Evolutionary conservation across 306 rosid species (phyloP), one percentile per base, ranked within the genome.

Genomic region (Vachellia pachyceras): DNA sequence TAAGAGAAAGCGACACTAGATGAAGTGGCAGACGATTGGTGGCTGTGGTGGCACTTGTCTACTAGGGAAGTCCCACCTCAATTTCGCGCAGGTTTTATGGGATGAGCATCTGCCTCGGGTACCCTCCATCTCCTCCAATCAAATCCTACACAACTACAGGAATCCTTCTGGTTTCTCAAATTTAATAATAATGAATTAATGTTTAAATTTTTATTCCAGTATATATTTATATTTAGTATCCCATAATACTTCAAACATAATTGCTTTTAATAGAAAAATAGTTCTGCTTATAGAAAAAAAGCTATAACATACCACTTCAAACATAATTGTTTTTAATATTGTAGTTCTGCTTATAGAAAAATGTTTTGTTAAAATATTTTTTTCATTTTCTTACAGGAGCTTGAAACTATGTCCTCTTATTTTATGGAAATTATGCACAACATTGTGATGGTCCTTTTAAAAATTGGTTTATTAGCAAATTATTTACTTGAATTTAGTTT

Each of bases 21-120:
- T 37, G 45, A 79, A 25, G 70, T 79, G 75, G 78, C 74, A 75
- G 6, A 0, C 1, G 79, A 45, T 69, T 50, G 73, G 74, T 63
- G 77, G 69, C 70, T 68, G 81, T 76, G 35, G 79, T 71, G 82
- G 65, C 36, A 17, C 57, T 84, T 80, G 77, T 64, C 58, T 22
- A 1, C 0, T 9, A 71, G 10, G 63, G 79, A 41, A 49, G n/a
- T 52, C 50, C 75, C 39, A 41, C 57, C 42, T 17, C 58, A 20
- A n/a, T 0, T 20, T 3, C 64, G 4, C 50, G 33, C 6, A 3
- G 11, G 47, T 8, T 18, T 47, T 20, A 54, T 52, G 75, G 58
- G 33, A 55, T 37, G 18, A 77, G 44, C 67, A 5, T 25, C 13
- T 3, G 0, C 12, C 23, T 47, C 25, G 35, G 17, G 52, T 25